Base-by-base conservation (phyloP, 441 rosid genomes). In the Biscutella laevigata region DNA sequence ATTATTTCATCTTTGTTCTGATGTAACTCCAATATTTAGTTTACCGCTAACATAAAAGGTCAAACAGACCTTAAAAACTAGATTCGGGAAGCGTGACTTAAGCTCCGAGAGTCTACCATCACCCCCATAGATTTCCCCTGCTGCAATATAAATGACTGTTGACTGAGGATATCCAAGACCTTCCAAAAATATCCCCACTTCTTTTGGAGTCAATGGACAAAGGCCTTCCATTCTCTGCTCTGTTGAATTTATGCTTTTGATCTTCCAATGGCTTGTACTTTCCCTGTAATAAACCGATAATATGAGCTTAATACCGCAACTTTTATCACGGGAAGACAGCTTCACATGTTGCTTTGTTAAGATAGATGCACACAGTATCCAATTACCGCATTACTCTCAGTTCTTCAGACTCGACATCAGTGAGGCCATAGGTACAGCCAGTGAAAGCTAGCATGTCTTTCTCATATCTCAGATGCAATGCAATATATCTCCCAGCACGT, bases 391-490 rank as follows among this genome's bases (percentile, higher is more conserved):
- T 81, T 24, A 75, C 64, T 51, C 70, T 73, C 49, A 92, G 82
- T 67, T 84, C 97, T 63, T 80, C 82, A 22, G 99, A 79, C 69
- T 92, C 97, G 28, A 68, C 70, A 57, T 80, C 71, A 48, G 86
- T 80, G 66, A 92, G 75, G 52, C 96, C 92, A 49, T 81, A 78
- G 13, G 91, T 79, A 59, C 99, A 92, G 13, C 97, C 97, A 33
- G 94, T 92, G 68, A 92, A 92, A 52, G 99, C 77, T 28, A 92
- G 80, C 94, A 92, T 92, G 73, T 88, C 99, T 76, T 86, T 88
- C 77, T 92, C 97, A 56, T 88, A 92, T 76, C 99, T 73, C 41
- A 88, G 75, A 67, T 92, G 98, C 77, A 92, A 89, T 58, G 94
- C 92, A 54, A 92, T 82, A 52, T 78, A 92, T 67, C 69, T 79